A percentile compares a stretch with the other conserved stretches of the same genome.
These are phyloP conservation scores for Beta corolliflora DNA, from an alignment of 179 eudicot genomes.

Conservation along the genomic window DNA sequence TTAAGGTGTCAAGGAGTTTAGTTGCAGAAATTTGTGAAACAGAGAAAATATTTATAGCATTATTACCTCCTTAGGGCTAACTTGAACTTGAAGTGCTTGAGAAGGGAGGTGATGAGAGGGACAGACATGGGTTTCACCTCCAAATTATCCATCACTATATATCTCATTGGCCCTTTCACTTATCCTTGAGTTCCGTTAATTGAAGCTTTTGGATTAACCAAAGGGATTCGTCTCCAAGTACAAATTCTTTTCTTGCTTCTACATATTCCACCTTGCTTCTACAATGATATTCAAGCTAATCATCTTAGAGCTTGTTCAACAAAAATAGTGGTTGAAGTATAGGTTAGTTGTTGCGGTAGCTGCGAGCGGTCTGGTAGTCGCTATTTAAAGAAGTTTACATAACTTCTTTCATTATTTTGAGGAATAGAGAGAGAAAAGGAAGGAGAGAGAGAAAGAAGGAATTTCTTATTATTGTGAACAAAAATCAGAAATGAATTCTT, in stretches of 20 bases:
- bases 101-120: constrained; percentile 21
- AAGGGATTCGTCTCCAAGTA: neutral
- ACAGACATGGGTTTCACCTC: constrained; percentile 38
- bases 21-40: too few relatives aligned
- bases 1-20: too few relatives aligned
- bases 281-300: constrained; percentile 20
- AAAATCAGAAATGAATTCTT: too few relatives aligned
- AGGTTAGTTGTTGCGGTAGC: too few relatives aligned
- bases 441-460: too few relatives aligned
- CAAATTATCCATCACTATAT: constrained; percentile 42
- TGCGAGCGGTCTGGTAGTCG: too few relatives aligned
- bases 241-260: constrained; percentile 19
- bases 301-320: neutral
- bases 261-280: constrained; percentile 24
- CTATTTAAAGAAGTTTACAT: too few relatives aligned
- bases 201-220: neutral
- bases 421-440: too few relatives aligned
- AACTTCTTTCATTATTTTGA: too few relatives aligned
- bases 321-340: too few relatives aligned
- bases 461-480: too few relatives aligned
- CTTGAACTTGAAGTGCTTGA: constrained; percentile 25
- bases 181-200: neutral
- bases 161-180: constrained; percentile 30
- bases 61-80: constrained; percentile 35
- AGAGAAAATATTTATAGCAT: neutral